Conservation (phyloP, 805 yeast species). For the Candida peoriensis region DNA sequence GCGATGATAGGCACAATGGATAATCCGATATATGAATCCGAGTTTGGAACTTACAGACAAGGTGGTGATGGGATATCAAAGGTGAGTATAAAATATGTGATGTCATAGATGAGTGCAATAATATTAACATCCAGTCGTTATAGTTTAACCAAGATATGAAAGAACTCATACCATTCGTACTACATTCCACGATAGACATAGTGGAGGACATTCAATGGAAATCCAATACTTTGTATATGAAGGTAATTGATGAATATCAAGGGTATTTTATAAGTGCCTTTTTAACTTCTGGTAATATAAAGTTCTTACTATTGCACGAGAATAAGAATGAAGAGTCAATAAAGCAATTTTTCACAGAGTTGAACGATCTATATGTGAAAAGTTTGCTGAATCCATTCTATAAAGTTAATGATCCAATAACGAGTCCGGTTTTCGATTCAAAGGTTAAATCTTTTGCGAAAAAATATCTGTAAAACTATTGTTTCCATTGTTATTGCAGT, state of each 20-base stretch:
- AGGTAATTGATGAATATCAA: conserved; percentile 80
- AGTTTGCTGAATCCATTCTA: conserved; percentile 85
- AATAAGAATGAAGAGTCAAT: conserved; percentile 60
- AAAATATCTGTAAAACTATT: conserved; percentile 53
- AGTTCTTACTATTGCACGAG: conserved; percentile 69
- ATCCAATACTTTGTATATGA: conserved; percentile 57
- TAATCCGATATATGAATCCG: conserved; percentile 81
- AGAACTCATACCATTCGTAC: conserved; percentile 82
- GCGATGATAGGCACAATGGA: conserved; percentile 86
- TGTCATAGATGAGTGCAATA: too few species aligned
- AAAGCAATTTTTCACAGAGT: conserved; percentile 76
- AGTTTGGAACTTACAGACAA: conserved; percentile 69
- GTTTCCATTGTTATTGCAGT: neutral
- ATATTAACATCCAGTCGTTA: conserved; percentile 39
- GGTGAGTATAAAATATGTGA: too few species aligned
- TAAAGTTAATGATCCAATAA: conserved; percentile 66
- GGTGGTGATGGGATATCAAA: conserved; percentile 52
- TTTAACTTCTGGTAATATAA: conserved; percentile 82
- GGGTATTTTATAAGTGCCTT: conserved; percentile 80
- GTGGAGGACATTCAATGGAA: conserved; percentile 89
- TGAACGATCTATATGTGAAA: conserved; percentile 85
- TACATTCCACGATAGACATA: conserved; percentile 86
- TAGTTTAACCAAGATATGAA: conserved; percentile 60
- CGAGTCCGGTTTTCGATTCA: conserved; percentile 68
- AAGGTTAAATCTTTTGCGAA: conserved; percentile 67